Base-by-base conservation (phyloP, 177 flowering plant species). In the Tripterygium wilfordii region DNA sequence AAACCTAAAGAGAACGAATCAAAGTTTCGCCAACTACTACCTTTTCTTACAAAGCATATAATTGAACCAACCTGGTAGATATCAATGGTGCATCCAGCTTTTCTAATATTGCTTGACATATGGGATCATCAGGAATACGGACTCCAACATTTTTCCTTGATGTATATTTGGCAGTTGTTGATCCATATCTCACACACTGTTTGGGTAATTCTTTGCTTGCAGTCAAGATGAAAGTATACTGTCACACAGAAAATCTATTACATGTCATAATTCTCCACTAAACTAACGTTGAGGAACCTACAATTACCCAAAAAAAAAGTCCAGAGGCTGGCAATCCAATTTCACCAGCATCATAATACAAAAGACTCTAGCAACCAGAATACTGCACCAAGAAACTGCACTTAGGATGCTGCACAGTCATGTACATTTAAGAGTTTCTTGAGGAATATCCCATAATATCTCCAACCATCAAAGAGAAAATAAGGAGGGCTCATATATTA, bases 141-240 rank as follows among this genome's bases (percentile, higher is more conserved):
- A 87, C 74, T 16, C 96, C 97, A 18, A 90, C 81, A 72, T 63
- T 76, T 66, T 83, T 90, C 66, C 92, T 65, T 20, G 76, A 39
- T 22, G 80, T 68, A 64, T 67, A 83, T 64, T 75, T 90, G 20
- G 87, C 63, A 49, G 62, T 49, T 30, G 78, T 42, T 42, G 88
- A 65, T 29, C 91, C 98, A 61, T 74, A 73, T 52, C 74, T 76
- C 42, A 58, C 62, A 59, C 94, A 84, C 49, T 79, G 87, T 54
- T 82, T 90, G 5, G 98, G 98, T 48, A 90, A 65, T 62, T 68
- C 83, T 70, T 90, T 90, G 75, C 82, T 85, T 32, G 96, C 96
- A 64, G 87, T 85, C 49, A 90, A 67, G 61, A 90, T 87, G 79
- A 87, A 87, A 24, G 98, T 84, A 29, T 90, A 90, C 98, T 84